Evolutionary conservation across 139 green algal species (phyloP).

Genomic region (Zygnema cylindricum): DNA sequence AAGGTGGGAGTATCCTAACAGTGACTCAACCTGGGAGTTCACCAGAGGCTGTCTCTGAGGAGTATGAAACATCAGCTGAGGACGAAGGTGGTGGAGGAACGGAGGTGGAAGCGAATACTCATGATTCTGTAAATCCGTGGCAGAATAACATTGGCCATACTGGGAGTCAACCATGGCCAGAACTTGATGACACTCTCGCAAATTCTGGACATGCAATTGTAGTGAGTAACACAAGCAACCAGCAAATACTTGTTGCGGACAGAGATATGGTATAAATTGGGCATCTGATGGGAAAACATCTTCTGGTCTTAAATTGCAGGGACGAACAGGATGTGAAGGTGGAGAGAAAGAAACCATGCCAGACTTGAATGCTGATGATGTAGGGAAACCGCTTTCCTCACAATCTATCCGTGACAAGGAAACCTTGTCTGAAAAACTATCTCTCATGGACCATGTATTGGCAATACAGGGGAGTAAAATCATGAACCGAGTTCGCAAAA

Average conservation of each 20-base stretch:
- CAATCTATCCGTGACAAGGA: neutral
- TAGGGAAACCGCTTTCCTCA: neutral
- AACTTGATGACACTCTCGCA: neutral
- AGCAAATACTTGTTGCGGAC: too few species aligned
- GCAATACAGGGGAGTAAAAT: neutral
- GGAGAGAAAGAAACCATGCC: neutral
- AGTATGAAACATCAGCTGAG: neutral
- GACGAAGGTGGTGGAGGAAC: neutral
- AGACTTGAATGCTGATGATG: neutral
- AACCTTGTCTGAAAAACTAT: neutral
- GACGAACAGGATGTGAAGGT: neutral
- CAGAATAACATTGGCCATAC: neutral
- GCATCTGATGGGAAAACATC: too few species aligned
- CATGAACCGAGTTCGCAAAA: neutral
- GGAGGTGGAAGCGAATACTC: neutral
- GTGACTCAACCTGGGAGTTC: neutral
- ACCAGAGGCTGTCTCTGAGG: neutral
- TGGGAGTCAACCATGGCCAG: neutral
- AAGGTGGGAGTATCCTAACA: neutral
- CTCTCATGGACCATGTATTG: neutral
- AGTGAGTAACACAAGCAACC: neutral
- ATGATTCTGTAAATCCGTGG: neutral
- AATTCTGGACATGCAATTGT: neutral
- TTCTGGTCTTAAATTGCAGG: neutral
- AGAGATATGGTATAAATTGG: too few species aligned